Evolutionary conservation across 1,139 yeast genomes (phyloP), one percentile per base, ranked within the genome.

Genomic region (Hyphopichia wangnamkhiaoensis): DNA sequence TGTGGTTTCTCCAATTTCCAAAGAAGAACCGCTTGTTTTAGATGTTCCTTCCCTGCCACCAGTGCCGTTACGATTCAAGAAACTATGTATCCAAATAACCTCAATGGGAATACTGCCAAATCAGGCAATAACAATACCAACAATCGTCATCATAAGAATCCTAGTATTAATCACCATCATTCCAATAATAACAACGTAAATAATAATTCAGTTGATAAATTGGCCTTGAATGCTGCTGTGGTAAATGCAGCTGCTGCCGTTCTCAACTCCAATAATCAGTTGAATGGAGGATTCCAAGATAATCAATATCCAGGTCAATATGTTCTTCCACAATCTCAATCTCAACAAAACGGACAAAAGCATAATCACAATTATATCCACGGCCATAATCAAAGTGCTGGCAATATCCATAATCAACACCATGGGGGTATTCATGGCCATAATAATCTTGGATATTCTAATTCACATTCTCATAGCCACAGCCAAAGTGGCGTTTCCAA

Each of bases 1-100:
- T 91, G 98, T 69, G 96, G 97, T 1, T 91, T 91, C 57, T 86
- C 95, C 28, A 91, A 91, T 58, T 91, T 91, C 65, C 98, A 91
- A 63, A 79, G 97, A 54, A 78, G 98, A 61, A 87, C 95, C 1
- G 95, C 95, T 3, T 91, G 98, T 63, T 89, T 90, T 69, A 75
- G 97, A 48, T 91, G 98, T 58, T 83, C 93, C 2, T 89, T 85
- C 64, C 95, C 96, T 3, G 86, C 88, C n/a, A 72, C 87, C 4
- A 74, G 83, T 40, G 86, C 87, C 4, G 82, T 76, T 19, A 74
- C 84, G 2, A 74, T 81, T 46, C 86, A 80, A 52, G 87, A 80
- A 43, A 18, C 33, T 9, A 30, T 30, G 23, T 30, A 30, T n/a
- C n/a, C 23, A 4, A n/a, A 6, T 5, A 25, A 25, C 13, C 8